Conservation (phyloP, 331 rosid species). For the Dryas integrifolia region DNA sequence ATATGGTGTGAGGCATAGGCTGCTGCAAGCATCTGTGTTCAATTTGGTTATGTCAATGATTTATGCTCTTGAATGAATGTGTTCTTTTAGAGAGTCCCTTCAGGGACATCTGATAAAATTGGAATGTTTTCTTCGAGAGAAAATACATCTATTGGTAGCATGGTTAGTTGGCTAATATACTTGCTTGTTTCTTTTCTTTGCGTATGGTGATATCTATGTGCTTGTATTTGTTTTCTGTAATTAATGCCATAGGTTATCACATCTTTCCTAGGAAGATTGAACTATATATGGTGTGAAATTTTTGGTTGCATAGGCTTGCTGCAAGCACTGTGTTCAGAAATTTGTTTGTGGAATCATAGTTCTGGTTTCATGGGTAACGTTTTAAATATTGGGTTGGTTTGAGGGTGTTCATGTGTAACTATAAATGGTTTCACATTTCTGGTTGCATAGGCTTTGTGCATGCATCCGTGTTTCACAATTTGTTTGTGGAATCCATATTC, state of each 20-base stretch:
- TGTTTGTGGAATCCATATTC: too few species aligned
- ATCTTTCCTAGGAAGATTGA: slow-evolving; percentile 2
- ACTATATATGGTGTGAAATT: not conserved
- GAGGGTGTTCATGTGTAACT: not conserved
- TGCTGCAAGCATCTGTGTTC: not conserved
- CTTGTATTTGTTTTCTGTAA: not conserved
- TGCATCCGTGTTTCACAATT: too few species aligned
- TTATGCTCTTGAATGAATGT: slow-evolving; percentile 13
- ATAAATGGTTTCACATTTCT: too few species aligned
- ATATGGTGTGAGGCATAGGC: not conserved
- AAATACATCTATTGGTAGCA: slow-evolving; percentile 15
- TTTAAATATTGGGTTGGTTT: not conserved
- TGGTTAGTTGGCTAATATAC: slow-evolving; percentile 5
- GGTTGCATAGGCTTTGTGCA: too few species aligned
- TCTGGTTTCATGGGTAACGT: not conserved
- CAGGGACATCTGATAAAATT: too few species aligned
- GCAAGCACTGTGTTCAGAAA: not conserved
- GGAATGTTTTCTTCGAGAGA: not conserved
- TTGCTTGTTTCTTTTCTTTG: slow-evolving; percentile 19
- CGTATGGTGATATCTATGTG: slow-evolving; percentile 3
- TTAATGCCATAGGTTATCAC: not conserved
- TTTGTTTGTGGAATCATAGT: not conserved
- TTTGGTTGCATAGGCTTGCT: not conserved
- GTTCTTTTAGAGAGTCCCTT: not conserved
- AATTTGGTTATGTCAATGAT: slow-evolving; percentile 3